A percentile compares a stretch with the other conserved stretches of the same genome.
Evolutionary conservation across 768 basidiomycete species (phyloP).

Genomic region (Amanita molliuscula): DNA sequence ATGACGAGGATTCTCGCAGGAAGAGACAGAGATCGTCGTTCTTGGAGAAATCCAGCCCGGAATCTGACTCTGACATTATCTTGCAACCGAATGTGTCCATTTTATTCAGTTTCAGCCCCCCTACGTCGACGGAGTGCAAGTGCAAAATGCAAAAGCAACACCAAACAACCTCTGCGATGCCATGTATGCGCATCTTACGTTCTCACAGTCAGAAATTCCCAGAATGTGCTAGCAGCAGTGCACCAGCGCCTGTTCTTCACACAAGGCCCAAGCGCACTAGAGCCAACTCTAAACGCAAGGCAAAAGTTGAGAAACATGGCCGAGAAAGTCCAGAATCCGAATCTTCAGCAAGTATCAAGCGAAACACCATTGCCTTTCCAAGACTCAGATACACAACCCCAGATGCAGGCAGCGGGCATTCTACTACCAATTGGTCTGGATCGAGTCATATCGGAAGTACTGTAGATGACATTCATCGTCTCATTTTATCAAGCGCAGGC

Average conservation of each 20-base stretch:
- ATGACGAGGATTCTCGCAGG: background rate
- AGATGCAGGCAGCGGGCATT: background rate
- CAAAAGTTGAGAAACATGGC: background rate
- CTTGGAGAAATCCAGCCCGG: background rate
- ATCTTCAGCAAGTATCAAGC: background rate
- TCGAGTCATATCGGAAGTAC: background rate
- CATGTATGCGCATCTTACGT: background rate
- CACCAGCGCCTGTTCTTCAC: background rate
- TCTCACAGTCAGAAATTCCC: background rate
- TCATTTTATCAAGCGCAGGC: background rate
- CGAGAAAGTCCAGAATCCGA: background rate
- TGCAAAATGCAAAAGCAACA: background rate
- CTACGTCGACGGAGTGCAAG: background rate
- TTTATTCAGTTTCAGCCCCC: background rate
- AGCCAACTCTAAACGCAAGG: background rate
- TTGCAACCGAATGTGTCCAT: background rate
- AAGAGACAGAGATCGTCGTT: background rate
- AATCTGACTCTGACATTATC: conserved; percentile 1
- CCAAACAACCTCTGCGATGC: background rate
- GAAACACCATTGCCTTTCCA: background rate
- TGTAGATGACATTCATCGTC: background rate
- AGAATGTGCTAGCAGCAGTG: background rate
- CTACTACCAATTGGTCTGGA: background rate
- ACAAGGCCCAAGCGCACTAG: background rate
- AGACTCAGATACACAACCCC: background rate